Conservation (phyloP, 2,329 filamentous ascomycete genomes). For the Microsporum canis region DNA sequence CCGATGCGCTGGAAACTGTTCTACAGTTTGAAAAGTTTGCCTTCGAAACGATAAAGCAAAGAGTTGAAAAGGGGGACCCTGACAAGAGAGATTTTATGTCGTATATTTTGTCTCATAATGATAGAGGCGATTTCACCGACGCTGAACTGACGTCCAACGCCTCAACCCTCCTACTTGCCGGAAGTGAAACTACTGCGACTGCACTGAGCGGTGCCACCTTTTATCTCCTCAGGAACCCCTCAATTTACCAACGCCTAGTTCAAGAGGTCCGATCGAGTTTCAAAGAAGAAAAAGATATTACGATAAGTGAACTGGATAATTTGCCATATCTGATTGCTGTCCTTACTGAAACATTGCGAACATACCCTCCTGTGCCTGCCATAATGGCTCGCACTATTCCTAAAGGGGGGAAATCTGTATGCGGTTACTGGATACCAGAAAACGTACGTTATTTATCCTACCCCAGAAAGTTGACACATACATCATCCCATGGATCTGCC, state of each 20-base stretch:
- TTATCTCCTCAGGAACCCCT: slow-evolving; percentile 22
- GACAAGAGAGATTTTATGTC: slow-evolving; percentile 32
- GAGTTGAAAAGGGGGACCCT: slow-evolving; percentile 17
- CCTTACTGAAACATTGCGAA: slow-evolving; percentile 17
- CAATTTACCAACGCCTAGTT: slow-evolving; percentile 6
- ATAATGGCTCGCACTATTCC: slow-evolving; percentile 16
- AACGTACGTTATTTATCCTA: slow-evolving; percentile 7
- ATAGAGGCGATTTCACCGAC: slow-evolving; percentile 19
- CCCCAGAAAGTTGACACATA: not conserved
- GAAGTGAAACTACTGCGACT: slow-evolving; percentile 37
- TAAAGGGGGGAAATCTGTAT: slow-evolving; percentile 12
- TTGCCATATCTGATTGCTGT: slow-evolving; percentile 17
- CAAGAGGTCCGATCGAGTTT: slow-evolving; percentile 10
- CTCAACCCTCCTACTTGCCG: slow-evolving; percentile 32
- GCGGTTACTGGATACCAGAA: slow-evolving; percentile 14
- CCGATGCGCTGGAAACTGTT: not conserved
- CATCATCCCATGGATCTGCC: too few species aligned
- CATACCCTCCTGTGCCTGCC: slow-evolving; percentile 17
- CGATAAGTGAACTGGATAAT: slow-evolving; percentile 4
- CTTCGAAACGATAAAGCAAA: slow-evolving; percentile 19
- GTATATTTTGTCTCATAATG: slow-evolving; percentile 27
- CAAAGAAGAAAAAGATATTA: slow-evolving; percentile 9
- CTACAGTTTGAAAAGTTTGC: slow-evolving; percentile 9
- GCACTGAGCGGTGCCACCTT: slow-evolving; percentile 31
- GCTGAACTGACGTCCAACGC: slow-evolving; percentile 32